Conservation (phyloP, 192 early-diverging fungal species). For the Backusella mclennaniae region DNA sequence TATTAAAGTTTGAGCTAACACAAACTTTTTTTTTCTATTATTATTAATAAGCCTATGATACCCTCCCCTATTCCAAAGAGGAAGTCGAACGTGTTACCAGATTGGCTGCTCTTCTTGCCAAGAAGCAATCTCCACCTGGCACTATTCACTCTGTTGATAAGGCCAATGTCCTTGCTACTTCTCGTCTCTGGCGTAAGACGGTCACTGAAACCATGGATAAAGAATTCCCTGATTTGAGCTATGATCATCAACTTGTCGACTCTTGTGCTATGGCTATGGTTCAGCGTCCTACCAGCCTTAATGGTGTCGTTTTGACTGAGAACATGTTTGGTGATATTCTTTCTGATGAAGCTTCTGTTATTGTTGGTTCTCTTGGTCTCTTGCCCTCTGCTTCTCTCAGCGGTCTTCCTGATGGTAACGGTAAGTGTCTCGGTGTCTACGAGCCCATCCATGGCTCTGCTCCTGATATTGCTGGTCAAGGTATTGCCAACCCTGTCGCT, state of each 20-base stretch:
- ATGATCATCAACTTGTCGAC: conserved; percentile 94
- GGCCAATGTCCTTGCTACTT: conserved; percentile 97
- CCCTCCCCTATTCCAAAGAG: conserved; percentile 86
- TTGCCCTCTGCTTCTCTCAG: conserved; percentile 90
- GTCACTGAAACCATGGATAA: conserved; percentile 86
- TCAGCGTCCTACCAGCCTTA: conserved; percentile 83
- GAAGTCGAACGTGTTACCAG: conserved; percentile 97
- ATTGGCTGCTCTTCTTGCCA: conserved; percentile 83
- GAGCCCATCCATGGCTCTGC: conserved; percentile 99
- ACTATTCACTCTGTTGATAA: conserved; percentile 98
- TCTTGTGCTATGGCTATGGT: conserved; percentile 97
- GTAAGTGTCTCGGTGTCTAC: conserved; percentile 82
- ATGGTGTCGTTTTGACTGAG: conserved; percentile 96
- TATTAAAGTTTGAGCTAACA: neutral
- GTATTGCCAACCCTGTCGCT: conserved; percentile 95
- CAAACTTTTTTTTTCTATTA: conserved; percentile 9
- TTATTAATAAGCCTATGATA: conserved; percentile 75
- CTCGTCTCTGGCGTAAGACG: conserved; percentile 93
- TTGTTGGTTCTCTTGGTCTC: conserved; percentile 91
- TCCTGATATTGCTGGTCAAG: conserved; percentile 97
- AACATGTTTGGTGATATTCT: conserved; percentile 99
- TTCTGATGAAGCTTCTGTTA: conserved; percentile 93
- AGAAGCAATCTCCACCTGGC: conserved; percentile 73
- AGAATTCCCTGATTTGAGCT: conserved; percentile 86
- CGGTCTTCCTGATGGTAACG: conserved; percentile 76